A percentile compares a stretch with the other conserved stretches of the same genome.
These are phyloP conservation scores for Sporobolus alterniflorus DNA, from an alignment of 202 grass and related monocot genomes.

Conservation along the genomic window DNA sequence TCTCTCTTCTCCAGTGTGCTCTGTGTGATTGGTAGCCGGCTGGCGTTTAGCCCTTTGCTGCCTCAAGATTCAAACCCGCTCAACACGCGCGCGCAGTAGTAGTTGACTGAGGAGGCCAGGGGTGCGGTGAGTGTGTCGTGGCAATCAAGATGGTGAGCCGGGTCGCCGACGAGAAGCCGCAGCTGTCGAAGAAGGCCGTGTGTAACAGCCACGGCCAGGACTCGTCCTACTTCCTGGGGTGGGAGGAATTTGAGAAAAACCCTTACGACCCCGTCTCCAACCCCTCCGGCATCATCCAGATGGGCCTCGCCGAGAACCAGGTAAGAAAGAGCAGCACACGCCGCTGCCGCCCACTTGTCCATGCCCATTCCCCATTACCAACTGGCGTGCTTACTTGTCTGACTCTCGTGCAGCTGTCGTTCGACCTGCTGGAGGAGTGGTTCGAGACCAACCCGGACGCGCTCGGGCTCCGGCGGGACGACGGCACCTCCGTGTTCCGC, in stretches of 20 bases:
- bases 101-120: neutral
- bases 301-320: conserved; percentile 97
- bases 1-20: neutral
- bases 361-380: neutral
- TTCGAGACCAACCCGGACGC: conserved; percentile 73
- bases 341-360: neutral
- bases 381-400: neutral
- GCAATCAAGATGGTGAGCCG: conserved; percentile 48
- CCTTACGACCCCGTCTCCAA: conserved; percentile 67
- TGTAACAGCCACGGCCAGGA: conserved; percentile 90
- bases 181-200: conserved; percentile 76
- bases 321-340: neutral
- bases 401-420: conserved; percentile 57
- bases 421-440: conserved; percentile 85
- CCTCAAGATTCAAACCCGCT: neutral
- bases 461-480: conserved; percentile 56
- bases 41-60: neutral
- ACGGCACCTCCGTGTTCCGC: conserved; percentile 67
- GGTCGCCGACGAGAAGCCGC: conserved; percentile 43
- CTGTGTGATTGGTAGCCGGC: neutral
- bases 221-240: conserved; percentile 91
- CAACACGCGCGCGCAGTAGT: neutral
- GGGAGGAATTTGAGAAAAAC: conserved; percentile 93
- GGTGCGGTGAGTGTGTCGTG: neutral
- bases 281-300: conserved; percentile 89